Percentiles rank a stretch among this genome's conserved stretches.
Conservation (phyloP, 805 yeast species). For the Kluyveromyces lactis region DNA sequence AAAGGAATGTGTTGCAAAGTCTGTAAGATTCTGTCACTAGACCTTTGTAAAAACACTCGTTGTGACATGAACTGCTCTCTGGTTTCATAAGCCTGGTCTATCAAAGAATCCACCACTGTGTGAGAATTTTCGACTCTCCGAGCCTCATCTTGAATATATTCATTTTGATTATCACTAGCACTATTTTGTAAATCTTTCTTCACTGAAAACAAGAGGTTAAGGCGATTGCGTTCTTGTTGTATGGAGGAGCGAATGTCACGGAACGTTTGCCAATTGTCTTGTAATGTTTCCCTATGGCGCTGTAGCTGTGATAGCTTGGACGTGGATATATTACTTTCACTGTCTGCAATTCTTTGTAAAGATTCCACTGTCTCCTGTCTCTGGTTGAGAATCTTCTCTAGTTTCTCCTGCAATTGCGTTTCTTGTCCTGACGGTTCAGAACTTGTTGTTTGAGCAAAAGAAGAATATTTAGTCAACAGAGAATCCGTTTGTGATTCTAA, state of each 20-base stretch:
- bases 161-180: conserved; percentile 45
- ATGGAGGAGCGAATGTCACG: conserved; percentile 49
- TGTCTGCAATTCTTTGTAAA: conserved; percentile 47
- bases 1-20: conserved; percentile 75
- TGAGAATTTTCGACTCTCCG: conserved; percentile 65
- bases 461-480: conserved; percentile 44
- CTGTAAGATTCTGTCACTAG: conserved; percentile 54
- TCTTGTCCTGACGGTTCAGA: conserved; percentile 44
- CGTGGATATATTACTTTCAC: conserved; percentile 51
- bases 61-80: conserved; percentile 78
- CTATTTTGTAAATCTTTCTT: conserved; percentile 72
- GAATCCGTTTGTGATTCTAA: conserved; percentile 62
- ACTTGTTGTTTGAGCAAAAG: conserved; percentile 44
- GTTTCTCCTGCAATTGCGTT: conserved; percentile 33
- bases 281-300: conserved; percentile 69
- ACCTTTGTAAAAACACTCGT: conserved; percentile 50
- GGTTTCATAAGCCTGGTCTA: conserved; percentile 82
- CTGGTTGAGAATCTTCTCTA: conserved; percentile 44
- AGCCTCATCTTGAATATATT: conserved; percentile 72
- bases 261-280: conserved; percentile 61
- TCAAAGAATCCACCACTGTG: conserved; percentile 65
- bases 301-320: conserved; percentile 73
- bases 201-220: conserved; percentile 67
- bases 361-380: conserved; percentile 47
- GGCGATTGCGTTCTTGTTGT: conserved; percentile 66